phyloP scores from a whole-genome alignment of 2,329 filamentous ascomycete genomes.

The Monosporascus sp. region DNA sequence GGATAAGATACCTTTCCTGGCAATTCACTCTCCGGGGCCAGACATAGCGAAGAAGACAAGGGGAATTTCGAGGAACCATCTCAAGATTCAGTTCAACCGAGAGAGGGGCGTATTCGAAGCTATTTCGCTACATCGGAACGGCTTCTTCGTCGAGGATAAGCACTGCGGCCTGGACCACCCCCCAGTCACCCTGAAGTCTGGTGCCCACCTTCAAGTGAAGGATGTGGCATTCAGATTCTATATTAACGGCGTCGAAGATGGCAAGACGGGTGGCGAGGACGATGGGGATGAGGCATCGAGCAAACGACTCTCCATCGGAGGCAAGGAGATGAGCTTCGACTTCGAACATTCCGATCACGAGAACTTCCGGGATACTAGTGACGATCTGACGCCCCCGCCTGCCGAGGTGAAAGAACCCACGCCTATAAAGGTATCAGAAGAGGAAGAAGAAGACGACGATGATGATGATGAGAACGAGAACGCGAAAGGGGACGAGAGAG shows the following conservation, averaged over 20 bases:
- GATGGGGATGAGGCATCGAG: constrained; percentile 44
- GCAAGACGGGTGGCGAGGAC: constrained; percentile 54
- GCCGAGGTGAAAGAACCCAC: constrained; percentile 38
- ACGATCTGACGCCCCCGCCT: constrained; percentile 34
- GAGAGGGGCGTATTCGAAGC: constrained; percentile 61
- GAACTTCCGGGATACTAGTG: constrained; percentile 51
- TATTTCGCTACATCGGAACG: constrained; percentile 56
- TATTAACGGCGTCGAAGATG: constrained; percentile 58
- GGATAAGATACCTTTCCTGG: constrained; percentile 59
- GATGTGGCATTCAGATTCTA: constrained; percentile 64
- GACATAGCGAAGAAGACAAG: constrained; percentile 60
- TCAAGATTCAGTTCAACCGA: constrained; percentile 67
- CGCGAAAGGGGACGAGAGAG: constrained; percentile 19
- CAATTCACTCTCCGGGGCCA: constrained; percentile 65
- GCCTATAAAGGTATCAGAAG: constrained; percentile 25
- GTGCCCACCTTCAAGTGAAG: constrained; percentile 66
- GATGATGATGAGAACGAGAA: constrained; percentile 34
- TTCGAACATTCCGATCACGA: constrained; percentile 61
- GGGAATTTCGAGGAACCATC: constrained; percentile 68
- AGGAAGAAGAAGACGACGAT: constrained; percentile 26
- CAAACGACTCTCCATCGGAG: constrained; percentile 49
- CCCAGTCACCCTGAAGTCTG: constrained; percentile 55
- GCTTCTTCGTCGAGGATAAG: constrained; percentile 61
- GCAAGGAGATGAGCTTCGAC: constrained; percentile 69
- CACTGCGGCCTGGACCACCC: constrained; percentile 46